A percentile compares a stretch with the other conserved stretches of the same genome.
Evolutionary conservation across 306 rosid species (phyloP).

Genomic region (Trifolium pratense): DNA sequence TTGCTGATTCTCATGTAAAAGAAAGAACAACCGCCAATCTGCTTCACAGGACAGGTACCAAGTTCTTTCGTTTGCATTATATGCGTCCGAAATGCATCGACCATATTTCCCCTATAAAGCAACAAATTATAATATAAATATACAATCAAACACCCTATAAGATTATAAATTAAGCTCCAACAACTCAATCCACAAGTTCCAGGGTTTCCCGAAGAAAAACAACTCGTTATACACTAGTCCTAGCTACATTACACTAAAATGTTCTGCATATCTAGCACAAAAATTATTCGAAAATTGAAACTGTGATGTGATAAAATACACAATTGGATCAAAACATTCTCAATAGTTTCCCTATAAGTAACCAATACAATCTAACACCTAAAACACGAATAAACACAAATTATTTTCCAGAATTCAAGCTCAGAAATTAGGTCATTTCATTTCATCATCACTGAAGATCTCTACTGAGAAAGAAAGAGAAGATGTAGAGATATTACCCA

Average conservation of each 20-base stretch:
- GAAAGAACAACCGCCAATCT: slow-evolving; percentile 96
- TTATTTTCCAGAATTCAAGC: slow-evolving; percentile 7
- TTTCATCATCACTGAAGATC: slow-evolving; percentile 16
- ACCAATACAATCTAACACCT: neutral
- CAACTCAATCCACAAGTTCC: slow-evolving; percentile 32
- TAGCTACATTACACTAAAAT: slow-evolving; percentile 20
- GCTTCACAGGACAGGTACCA: slow-evolving; percentile 98
- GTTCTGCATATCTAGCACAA: neutral
- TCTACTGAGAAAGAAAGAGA: neutral
- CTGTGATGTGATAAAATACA: neutral
- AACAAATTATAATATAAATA: neutral
- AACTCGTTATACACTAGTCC: slow-evolving; percentile 18
- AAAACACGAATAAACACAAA: slow-evolving; percentile 4
- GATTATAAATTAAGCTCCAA: slow-evolving; percentile 14
- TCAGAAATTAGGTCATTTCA: slow-evolving; percentile 13
- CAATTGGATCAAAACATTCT: slow-evolving; percentile 1
- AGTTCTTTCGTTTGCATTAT: slow-evolving; percentile 98
- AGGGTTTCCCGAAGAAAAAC: slow-evolving; percentile 12
- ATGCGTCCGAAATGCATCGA: slow-evolving; percentile 93
- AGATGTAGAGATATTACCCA: slow-evolving; percentile 55
- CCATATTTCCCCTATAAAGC: slow-evolving; percentile 91
- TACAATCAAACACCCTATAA: neutral
- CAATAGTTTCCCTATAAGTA: slow-evolving; percentile 4
- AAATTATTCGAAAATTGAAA: slow-evolving; percentile 17
- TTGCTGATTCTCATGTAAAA: slow-evolving; percentile 97